These are phyloP conservation scores for Extremus antarcticus DNA, from an alignment of 495 filamentous ascomycete genomes.

Conservation along the genomic window DNA sequence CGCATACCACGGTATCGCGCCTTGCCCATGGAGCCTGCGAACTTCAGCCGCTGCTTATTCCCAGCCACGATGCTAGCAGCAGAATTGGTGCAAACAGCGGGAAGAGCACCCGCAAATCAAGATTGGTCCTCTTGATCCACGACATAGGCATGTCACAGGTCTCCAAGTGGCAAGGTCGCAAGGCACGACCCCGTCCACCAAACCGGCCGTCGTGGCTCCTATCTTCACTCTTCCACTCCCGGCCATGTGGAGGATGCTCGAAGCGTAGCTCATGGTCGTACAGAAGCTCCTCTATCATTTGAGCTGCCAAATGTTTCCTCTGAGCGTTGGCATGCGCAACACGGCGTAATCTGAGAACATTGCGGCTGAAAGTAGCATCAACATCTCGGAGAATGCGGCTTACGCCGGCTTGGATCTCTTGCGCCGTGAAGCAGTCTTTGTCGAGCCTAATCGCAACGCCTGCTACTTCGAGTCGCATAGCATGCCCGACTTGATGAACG, in stretches of 20 bases:
- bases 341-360: not conserved
- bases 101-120: not conserved
- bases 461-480: not conserved
- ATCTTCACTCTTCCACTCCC: not conserved
- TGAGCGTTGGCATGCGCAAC: not conserved
- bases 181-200: not conserved
- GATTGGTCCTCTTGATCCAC: slow-evolving; percentile 1
- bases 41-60: not conserved
- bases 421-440: not conserved
- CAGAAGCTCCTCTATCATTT: not conserved
- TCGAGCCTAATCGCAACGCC: not conserved
- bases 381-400: not conserved
- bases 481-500: not conserved
- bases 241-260: not conserved
- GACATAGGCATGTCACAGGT: not conserved
- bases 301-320: not conserved
- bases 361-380: not conserved
- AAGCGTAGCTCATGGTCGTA: slow-evolving; percentile 1
- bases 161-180: not conserved
- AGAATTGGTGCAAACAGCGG: not conserved
- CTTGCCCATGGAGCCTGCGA: too few species aligned
- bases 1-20: too few species aligned
- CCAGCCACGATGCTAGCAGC: not conserved
- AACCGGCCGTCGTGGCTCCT: not conserved
- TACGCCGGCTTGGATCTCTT: not conserved